Evolutionary conservation across 441 rosid species (phyloP), one percentile per base, ranked within the genome.

Genomic region (Biscutella laevigata): DNA sequence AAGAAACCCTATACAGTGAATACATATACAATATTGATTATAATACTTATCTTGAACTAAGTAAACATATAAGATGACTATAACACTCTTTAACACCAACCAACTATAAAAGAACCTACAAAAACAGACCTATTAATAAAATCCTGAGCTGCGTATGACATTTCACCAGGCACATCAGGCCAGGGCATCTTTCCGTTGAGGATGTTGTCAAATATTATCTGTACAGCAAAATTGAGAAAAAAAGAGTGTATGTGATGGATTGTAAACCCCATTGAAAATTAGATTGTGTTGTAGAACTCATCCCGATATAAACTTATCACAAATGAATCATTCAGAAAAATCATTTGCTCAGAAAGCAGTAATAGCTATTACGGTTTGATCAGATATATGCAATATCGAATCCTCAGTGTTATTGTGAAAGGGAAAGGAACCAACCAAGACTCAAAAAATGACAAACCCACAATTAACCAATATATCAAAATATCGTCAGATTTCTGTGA

Each of bases 141-240:
- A 73, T 84, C 89, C 70, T 87, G 89, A 63, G 92, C 84, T 64
- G 80, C 92, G 59, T 62, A 68, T 15, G 89, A 79, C 89, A 87
- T 81, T 58, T 69, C 77, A 36, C 75, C 69, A 36, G 89, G 92
- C 50, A 82, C 69, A 30, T 68, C 40, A 55, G 95, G 95, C 95
- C 94, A 87, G 4, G 89, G 87, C 57, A 87, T 78, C 68, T 87
- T 83, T 46, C 78, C 77, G 50, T 77, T 87, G 43, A 87, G 88
- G 70, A 87, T 84, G 69, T 87, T 87, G 71, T 87, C 84, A 62
- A 87, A 87, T 50, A 87, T 84, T 44, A 75, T 72, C 95, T 84
- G 87, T 57, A 70, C 26, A 47, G 27, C 27, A 60, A 48, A 34
- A 38, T 36, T 30, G n/a, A n/a, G n/a, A n/a, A 48, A 53, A 45